Conservation (phyloP, 2,329 filamentous ascomycete species). For the Phialophora expanda region DNA sequence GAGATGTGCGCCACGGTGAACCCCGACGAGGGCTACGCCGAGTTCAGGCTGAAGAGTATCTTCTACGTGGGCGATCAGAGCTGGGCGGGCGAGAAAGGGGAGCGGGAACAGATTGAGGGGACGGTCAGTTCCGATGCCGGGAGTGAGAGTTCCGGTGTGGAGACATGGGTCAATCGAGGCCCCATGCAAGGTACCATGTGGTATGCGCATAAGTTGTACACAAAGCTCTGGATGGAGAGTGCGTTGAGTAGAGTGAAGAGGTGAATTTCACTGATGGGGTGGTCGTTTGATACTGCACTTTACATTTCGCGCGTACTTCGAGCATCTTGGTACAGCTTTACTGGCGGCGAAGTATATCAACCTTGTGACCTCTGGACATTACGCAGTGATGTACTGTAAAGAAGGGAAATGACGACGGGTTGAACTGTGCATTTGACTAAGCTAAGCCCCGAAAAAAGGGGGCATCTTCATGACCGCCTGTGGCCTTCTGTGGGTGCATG, state of each 20-base stretch:
- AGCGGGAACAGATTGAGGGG: background rate
- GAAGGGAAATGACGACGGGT: background rate
- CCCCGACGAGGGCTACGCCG: constrained; percentile 62
- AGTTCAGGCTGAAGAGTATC: constrained; percentile 69
- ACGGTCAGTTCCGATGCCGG: constrained; percentile 43
- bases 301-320: background rate
- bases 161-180: constrained; percentile 43
- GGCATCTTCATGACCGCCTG: background rate
- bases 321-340: background rate
- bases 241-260: constrained; percentile 46
- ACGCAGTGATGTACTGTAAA: background rate
- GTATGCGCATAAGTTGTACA: constrained; percentile 61
- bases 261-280: constrained; percentile 2
- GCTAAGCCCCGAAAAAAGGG: background rate
- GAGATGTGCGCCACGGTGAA: constrained; percentile 68
- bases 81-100: constrained; percentile 3
- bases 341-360: background rate
- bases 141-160: constrained; percentile 44
- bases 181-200: constrained; percentile 39
- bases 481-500: background rate
- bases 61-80: constrained; percentile 54
- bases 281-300: background rate
- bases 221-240: constrained; percentile 63
- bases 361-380: background rate
- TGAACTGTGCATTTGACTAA: background rate